phyloP scores from a whole-genome alignment of 768 basidiomycete species.

The Butyriboletus loyo region DNA sequence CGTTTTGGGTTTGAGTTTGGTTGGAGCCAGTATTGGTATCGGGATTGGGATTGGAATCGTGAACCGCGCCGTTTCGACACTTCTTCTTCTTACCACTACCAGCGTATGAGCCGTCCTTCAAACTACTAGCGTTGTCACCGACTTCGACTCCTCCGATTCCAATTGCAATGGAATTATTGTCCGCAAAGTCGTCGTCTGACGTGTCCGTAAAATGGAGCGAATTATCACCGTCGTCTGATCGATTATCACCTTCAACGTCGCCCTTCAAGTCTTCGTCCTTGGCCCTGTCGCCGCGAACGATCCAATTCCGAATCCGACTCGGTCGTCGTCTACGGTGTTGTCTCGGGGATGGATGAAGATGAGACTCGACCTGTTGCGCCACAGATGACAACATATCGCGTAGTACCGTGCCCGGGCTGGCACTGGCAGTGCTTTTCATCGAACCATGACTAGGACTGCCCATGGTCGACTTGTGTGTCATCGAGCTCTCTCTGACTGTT shows the following conservation, averaged over 20 bases:
- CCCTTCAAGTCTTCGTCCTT: background rate
- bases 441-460: background rate
- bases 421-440: background rate
- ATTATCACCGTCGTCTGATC: conserved; percentile 7
- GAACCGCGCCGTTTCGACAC: background rate
- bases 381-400: conserved; percentile 23
- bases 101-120: background rate
- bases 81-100: background rate
- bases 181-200: conserved; percentile 11
- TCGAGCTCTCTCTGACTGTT: background rate
- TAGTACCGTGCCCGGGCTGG: background rate
- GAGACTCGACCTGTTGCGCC: conserved; percentile 25
- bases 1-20: background rate
- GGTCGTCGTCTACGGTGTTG: conserved; percentile 9
- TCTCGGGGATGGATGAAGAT: conserved; percentile 6
- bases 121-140: background rate
- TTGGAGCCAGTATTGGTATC: too few species aligned
- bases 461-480: background rate
- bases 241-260: background rate
- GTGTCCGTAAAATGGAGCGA: conserved; percentile 16
- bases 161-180: background rate
- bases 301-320: conserved; percentile 19
- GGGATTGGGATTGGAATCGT: background rate
- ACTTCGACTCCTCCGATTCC: background rate
- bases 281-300: conserved; percentile 1